phyloP scores from a whole-genome alignment of 1,284 basidiomycete genomes.

The Fomes fomentarius region DNA sequence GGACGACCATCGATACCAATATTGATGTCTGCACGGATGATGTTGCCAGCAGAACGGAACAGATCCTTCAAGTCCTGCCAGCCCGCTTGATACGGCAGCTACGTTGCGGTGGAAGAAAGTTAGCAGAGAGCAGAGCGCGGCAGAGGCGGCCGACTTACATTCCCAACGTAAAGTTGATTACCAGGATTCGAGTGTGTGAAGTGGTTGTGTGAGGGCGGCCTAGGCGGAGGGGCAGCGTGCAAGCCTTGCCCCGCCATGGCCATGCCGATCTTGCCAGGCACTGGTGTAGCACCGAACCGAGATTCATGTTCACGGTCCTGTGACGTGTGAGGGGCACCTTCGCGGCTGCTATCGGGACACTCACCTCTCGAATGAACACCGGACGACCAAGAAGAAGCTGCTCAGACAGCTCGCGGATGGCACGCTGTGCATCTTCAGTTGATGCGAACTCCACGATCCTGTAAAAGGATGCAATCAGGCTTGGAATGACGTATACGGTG shows the following conservation, averaged over 20 bases:
- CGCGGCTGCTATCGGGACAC: not conserved
- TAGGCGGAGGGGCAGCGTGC: conserved; percentile 71
- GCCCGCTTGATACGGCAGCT: conserved; percentile 94
- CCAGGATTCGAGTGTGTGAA: conserved; percentile 72
- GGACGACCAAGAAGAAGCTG: conserved; percentile 87
- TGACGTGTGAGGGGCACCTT: not conserved
- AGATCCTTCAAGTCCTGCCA: conserved; percentile 99
- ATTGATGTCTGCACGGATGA: conserved; percentile 93
- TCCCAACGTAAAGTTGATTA: conserved; percentile 91
- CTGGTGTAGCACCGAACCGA: conserved; percentile 91
- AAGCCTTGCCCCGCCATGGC: conserved; percentile 85
- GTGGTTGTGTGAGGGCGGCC: conserved; percentile 75
- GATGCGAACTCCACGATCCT: conserved; percentile 94
- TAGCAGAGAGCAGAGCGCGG: not conserved
- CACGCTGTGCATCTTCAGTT: conserved; percentile 82
- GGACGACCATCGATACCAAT: conserved; percentile 90
- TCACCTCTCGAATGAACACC: conserved; percentile 94
- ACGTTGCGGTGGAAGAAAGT: conserved; percentile 1
- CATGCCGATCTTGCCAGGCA: conserved; percentile 91
- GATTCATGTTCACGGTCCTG: conserved; percentile 97
- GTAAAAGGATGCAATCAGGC: not conserved
- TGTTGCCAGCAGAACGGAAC: conserved; percentile 93
- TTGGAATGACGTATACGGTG: conserved; percentile 8
- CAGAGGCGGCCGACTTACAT: conserved; percentile 57
- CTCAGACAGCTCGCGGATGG: conserved; percentile 88